Conservation (phyloP, 176 grass and related monocot genomes). For the Oryza coarctata region DNA sequence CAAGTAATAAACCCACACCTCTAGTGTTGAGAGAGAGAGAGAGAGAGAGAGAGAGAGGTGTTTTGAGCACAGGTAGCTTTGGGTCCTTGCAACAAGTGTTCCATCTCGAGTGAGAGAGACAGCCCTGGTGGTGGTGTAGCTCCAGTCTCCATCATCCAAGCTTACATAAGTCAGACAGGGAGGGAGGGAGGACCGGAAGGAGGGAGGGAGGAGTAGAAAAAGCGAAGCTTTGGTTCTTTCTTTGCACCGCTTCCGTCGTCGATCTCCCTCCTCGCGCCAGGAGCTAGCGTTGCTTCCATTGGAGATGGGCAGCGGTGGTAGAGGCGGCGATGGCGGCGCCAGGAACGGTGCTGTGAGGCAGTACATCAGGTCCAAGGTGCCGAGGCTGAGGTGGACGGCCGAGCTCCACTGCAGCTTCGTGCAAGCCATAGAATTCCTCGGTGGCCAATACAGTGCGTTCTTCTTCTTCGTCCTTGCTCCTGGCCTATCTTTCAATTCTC, state of each 20-base stretch:
- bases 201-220: not conserved
- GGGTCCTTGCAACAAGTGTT: conserved; percentile 16
- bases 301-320: conserved; percentile 35
- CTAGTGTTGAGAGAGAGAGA: not conserved
- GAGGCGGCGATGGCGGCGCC: conserved; percentile 29
- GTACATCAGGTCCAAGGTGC: conserved; percentile 72
- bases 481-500: not conserved
- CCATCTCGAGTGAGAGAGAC: not conserved
- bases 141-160: not conserved
- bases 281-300: not conserved
- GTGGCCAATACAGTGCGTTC: conserved; percentile 71
- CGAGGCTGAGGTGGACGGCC: conserved; percentile 67
- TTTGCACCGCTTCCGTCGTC: not conserved
- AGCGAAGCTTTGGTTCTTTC: conserved; percentile 44
- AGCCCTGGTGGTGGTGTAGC: not conserved
- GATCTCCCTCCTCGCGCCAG: not conserved
- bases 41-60: conserved; percentile 26
- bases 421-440: conserved; percentile 66
- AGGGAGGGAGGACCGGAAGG: not conserved
- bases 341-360: conserved; percentile 74
- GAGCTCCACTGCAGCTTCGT: conserved; percentile 80
- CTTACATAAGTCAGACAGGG: not conserved
- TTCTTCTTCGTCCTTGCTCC: not conserved
- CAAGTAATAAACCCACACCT: conserved; percentile 16
- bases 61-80: not conserved